Base-by-base conservation (phyloP, 176 grass and related monocot species). In the Avena sativa region DNA sequence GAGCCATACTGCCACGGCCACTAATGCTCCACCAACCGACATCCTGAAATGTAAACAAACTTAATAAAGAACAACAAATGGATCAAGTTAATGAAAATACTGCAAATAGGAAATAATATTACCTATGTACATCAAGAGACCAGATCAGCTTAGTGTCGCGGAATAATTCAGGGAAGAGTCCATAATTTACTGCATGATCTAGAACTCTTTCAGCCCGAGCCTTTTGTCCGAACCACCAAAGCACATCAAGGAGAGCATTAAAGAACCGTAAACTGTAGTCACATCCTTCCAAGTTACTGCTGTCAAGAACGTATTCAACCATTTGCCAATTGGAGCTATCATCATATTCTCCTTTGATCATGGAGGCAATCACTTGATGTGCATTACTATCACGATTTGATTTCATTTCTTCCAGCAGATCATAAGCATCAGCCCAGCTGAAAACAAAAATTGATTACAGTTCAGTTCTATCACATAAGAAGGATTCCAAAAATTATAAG, bases 101-200 rank as follows among this genome's bases (percentile, higher is more conserved):
- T 3, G 75, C 58, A 69, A 38, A 57, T 32, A 50, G 55, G 17
- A 86, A 60, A 84, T 13, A 86, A 43, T 19, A 86, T 67, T 91
- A 98, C 93, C 96, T 98, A 57, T 98, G 96, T 56, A 98, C 93
- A 88, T 98, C 93, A 43, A 94, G 82, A 76, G 93, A 95, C 93
- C 96, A 98, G 13, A 95, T 87, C 40, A 98, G 90, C 69, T 94
- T 92, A 64, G 90, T 95, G 66, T 87, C 84, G 43, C 90, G 90
- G 71, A 85, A 91, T 62, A 98, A 79, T 82, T 98, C 92, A 87
- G 93, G 93, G 76, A 95, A 96, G 63, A 96, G 92, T 25, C 93
- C 96, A 66, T 88, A 90, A 86, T 86, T 90, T 71, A 84, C 36
- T 44, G 96, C 93, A 86, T 94, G 92, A n/a, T 72, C 79, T 50